A percentile compares a stretch with the other conserved stretches of the same genome.
Evolutionary conservation across 2,329 filamentous ascomycete species (phyloP).

Genomic region (Botrytis squamosa): DNA sequence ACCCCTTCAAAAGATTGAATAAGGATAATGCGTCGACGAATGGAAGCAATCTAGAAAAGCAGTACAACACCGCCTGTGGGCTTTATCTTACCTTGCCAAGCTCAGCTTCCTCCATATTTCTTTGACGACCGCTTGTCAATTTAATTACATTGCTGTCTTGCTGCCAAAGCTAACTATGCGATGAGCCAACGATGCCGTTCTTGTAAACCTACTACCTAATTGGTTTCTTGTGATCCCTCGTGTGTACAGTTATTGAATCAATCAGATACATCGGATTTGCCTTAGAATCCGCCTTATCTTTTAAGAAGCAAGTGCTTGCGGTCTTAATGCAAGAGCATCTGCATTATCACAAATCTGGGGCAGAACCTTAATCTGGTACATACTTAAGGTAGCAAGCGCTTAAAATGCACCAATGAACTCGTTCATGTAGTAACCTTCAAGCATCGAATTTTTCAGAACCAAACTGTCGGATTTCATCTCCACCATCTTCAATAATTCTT

Average conservation of each 20-base stretch:
- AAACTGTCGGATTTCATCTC: neutral
- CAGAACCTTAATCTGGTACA: neutral
- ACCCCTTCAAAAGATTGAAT: neutral
- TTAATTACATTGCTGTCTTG: neutral
- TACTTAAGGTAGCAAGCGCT: neutral
- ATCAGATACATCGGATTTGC: neutral
- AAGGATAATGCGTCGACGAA: neutral
- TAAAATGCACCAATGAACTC: constrained; percentile 8
- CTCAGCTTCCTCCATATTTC: neutral
- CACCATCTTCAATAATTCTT: neutral
- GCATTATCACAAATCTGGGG: neutral
- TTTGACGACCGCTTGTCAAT: neutral
- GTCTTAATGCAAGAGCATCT: neutral
- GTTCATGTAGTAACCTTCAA: neutral
- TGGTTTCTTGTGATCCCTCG: neutral
- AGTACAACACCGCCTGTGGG: neutral
- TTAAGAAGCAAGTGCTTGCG: neutral
- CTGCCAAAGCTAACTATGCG: neutral
- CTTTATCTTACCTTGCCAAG: neutral
- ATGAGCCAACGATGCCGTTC: neutral
- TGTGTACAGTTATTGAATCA: neutral
- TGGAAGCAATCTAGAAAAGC: neutral
- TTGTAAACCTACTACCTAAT: neutral
- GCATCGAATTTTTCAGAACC: neutral
- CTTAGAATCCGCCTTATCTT: neutral